These are phyloP conservation scores for Clavulina sp. DNA, from an alignment of 768 basidiomycete species.

Conservation along the genomic window DNA sequence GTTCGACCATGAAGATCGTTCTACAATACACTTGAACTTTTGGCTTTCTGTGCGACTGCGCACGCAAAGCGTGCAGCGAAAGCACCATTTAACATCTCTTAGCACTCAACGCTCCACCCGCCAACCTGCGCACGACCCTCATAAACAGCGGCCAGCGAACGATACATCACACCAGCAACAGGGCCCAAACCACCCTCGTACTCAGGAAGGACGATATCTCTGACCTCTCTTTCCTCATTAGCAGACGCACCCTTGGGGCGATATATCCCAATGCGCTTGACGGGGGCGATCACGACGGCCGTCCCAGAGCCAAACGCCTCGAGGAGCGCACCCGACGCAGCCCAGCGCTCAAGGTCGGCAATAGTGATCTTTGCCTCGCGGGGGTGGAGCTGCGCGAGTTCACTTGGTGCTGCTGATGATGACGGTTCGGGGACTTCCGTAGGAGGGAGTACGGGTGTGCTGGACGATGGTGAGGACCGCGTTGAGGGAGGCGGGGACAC, in stretches of 20 bases:
- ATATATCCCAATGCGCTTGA: constrained; percentile 42
- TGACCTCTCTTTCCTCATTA: too few relatives aligned
- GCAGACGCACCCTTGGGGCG: too few relatives aligned
- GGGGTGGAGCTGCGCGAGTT: constrained; percentile 27
- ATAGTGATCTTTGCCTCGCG: constrained; percentile 55
- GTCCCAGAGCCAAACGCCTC: constrained; percentile 37
- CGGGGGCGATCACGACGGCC: constrained; percentile 36
- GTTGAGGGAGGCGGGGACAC: background rate
- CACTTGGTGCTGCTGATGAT: too few relatives aligned
- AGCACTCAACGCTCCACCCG: background rate
- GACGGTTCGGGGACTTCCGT: too few relatives aligned
- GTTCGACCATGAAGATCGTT: too few relatives aligned
- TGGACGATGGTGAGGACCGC: constrained; percentile 1
- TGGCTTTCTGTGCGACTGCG: too few relatives aligned
- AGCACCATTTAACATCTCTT: too few relatives aligned
- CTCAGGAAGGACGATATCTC: constrained; percentile 37
- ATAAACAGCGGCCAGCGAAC: constrained; percentile 43
- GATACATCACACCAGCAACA: constrained; percentile 31
- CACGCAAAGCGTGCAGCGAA: too few relatives aligned
- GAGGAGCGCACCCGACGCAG: constrained; percentile 25
- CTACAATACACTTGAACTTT: too few relatives aligned
- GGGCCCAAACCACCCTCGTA: constrained; percentile 62
- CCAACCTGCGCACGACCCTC: constrained; percentile 27
- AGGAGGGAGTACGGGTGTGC: constrained; percentile 34
- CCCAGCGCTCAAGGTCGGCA: constrained; percentile 45